Percentiles rank a stretch among this genome's conserved stretches.
Evolutionary conservation across 2,329 filamentous ascomycete species (phyloP).

Genomic region (Fusarium sp.): DNA sequence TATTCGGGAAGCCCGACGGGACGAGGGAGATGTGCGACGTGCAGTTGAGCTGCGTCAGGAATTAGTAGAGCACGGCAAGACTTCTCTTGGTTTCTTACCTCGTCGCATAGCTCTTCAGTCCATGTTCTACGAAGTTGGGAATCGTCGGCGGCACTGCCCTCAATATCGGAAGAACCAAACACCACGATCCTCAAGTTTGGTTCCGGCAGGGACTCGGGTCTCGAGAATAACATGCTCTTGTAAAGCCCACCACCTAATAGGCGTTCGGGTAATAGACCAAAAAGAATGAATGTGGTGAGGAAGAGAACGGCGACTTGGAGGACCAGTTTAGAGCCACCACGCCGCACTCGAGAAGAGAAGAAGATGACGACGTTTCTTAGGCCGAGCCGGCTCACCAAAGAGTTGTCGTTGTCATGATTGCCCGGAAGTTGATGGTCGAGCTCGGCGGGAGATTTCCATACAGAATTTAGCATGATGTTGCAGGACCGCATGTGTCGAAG

Average conservation of each 20-base stretch:
- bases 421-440: conserved; percentile 41
- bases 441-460: conserved; percentile 44
- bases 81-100: conserved; percentile 53
- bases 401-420: conserved; percentile 37
- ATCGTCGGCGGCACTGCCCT: conserved; percentile 56
- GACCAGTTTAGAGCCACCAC: conserved; percentile 52
- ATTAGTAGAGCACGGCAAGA: conserved; percentile 11
- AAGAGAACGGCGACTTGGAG: conserved; percentile 48
- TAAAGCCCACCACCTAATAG: conserved; percentile 47
- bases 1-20: conserved; percentile 63
- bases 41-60: conserved; percentile 60
- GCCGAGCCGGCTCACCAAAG: conserved; percentile 39
- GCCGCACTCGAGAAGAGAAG: conserved; percentile 60
- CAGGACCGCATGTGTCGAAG: not conserved
- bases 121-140: conserved; percentile 54
- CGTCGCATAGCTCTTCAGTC: conserved; percentile 65
- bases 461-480: conserved; percentile 43
- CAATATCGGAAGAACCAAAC: conserved; percentile 66
- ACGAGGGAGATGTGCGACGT: conserved; percentile 63
- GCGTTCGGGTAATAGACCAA: conserved; percentile 44
- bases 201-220: conserved; percentile 42
- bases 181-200: conserved; percentile 64
- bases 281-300: conserved; percentile 49
- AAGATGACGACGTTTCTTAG: conserved; percentile 55
- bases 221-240: conserved; percentile 43